These are phyloP conservation scores for Hypholoma fasciculare DNA, from an alignment of 768 basidiomycete species.

Conservation along the genomic window DNA sequence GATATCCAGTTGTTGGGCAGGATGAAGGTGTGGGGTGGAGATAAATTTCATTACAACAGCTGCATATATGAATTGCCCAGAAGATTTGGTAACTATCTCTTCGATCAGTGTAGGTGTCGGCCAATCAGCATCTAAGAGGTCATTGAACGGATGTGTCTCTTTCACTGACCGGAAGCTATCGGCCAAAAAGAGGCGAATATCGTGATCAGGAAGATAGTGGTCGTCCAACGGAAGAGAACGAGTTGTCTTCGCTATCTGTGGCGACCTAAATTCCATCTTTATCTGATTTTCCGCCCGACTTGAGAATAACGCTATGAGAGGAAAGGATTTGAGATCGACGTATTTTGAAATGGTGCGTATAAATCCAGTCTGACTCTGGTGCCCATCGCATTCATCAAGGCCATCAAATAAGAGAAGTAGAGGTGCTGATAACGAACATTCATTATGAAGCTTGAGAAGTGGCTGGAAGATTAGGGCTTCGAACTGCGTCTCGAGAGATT, in stretches of 20 bases:
- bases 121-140: neutral
- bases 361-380: neutral
- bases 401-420: neutral
- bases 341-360: neutral
- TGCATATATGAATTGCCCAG: conserved; percentile 5
- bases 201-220: neutral
- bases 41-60: neutral
- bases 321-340: neutral
- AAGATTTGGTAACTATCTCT: conserved; percentile 1
- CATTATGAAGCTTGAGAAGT: neutral
- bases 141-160: neutral
- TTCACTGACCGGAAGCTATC: neutral
- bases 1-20: neutral
- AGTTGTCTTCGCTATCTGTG: neutral
- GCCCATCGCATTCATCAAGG: neutral
- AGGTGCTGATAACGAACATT: neutral
- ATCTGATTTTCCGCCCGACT: neutral
- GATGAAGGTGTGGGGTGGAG: neutral
- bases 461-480: neutral
- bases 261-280: neutral
- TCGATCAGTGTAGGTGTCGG: neutral
- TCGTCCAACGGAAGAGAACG: neutral
- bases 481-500: neutral
- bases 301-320: neutral
- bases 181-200: neutral